phyloP scores from a whole-genome alignment of 2,329 filamentous ascomycete species.

The Didymella lethalis region DNA sequence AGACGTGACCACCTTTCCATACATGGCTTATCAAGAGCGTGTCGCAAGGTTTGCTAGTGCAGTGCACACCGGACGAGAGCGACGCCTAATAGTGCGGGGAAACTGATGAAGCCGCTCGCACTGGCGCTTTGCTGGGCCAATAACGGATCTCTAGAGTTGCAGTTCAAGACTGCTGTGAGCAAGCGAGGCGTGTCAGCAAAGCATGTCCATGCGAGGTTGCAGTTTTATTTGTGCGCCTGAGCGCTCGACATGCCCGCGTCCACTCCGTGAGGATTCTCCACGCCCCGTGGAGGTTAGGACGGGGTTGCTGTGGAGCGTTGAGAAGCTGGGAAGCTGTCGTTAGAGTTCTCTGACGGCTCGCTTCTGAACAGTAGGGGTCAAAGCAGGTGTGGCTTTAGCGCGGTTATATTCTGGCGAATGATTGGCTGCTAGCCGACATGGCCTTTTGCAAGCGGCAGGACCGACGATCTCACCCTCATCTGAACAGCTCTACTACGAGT shows the following conservation, averaged over 20 bases:
- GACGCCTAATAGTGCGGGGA: slow-evolving; percentile 43
- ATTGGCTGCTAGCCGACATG: slow-evolving; percentile 35
- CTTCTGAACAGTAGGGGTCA: slow-evolving; percentile 27
- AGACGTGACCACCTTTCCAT: slow-evolving; percentile 14
- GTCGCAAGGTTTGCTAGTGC: slow-evolving; percentile 33
- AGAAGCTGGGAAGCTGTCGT: slow-evolving; percentile 9
- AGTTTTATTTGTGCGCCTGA: slow-evolving; percentile 24
- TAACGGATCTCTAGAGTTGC: slow-evolving; percentile 18
- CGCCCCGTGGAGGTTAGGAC: slow-evolving; percentile 17
- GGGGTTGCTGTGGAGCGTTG: slow-evolving; percentile 22
- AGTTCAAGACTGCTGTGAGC: slow-evolving; percentile 8
- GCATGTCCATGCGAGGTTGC: slow-evolving; percentile 13
- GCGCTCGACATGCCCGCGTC: slow-evolving; percentile 10
- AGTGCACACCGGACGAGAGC: slow-evolving; percentile 24
- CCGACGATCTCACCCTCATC: slow-evolving; percentile 31
- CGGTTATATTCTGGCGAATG: not conserved
- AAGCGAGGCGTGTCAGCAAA: slow-evolving; percentile 14
- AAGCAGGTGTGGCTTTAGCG: slow-evolving; percentile 26
- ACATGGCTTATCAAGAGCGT: slow-evolving; percentile 10
- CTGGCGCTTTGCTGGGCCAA: slow-evolving; percentile 27
- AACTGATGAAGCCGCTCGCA: slow-evolving; percentile 30
- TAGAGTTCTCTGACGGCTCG: slow-evolving; percentile 30
- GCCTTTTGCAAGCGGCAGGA: slow-evolving; percentile 37
- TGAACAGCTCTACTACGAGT: slow-evolving; percentile 28
- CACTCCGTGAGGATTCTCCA: slow-evolving; percentile 4